Conservation (phyloP, 2,329 filamentous ascomycete species). For the Aspergillus spinulosporus region DNA sequence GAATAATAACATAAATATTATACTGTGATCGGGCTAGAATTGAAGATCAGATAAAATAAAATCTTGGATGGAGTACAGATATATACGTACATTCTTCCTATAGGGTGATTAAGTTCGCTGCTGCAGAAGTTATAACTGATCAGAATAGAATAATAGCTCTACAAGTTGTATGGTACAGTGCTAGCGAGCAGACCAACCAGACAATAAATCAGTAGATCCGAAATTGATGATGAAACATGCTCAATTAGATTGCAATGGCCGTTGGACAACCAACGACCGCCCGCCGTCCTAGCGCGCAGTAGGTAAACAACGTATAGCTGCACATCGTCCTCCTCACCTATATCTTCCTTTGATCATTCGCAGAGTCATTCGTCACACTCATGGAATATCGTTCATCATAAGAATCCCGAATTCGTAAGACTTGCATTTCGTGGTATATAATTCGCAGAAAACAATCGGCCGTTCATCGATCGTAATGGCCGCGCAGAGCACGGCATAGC, state of each 20-base stretch:
- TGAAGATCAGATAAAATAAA: too few relatives aligned
- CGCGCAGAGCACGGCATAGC: not conserved
- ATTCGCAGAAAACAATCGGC: not conserved
- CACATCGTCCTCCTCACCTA: conserved; percentile 1
- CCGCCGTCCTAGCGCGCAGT: not conserved
- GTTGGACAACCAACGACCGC: not conserved
- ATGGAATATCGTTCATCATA: conserved; percentile 24
- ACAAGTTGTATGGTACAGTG: conserved; percentile 4
- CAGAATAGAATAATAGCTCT: not conserved
- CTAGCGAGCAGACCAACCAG: not conserved
- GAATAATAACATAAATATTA: too few relatives aligned
- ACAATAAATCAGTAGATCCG: not conserved
- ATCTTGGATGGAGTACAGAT: too few relatives aligned
- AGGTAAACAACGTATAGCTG: conserved; percentile 4
- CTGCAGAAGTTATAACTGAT: too few relatives aligned
- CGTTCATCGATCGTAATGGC: conserved; percentile 2
- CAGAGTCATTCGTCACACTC: conserved; percentile 26
- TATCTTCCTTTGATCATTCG: conserved; percentile 18
- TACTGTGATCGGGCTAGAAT: too few relatives aligned
- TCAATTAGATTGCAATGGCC: conserved; percentile 1
- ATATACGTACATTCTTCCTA: too few relatives aligned
- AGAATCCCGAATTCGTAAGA: conserved; percentile 8
- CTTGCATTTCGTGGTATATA: conserved; percentile 8
- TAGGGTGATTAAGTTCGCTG: too few relatives aligned
- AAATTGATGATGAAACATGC: not conserved